Conservation (phyloP, 2,329 filamentous ascomycete species). For the Phaeosphaeriaceae sp. region DNA sequence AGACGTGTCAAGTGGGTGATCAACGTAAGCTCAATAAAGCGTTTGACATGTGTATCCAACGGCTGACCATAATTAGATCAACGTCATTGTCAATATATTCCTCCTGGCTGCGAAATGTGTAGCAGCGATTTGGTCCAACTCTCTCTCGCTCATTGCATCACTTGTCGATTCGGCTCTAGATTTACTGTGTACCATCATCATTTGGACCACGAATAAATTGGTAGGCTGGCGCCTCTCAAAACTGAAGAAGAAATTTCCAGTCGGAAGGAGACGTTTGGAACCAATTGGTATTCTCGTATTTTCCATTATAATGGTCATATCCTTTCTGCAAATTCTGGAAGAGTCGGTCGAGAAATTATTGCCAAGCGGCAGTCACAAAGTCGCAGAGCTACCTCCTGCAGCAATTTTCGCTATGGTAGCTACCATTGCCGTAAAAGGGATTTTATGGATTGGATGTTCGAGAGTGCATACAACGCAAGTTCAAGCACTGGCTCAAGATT, state of each 20-base stretch:
- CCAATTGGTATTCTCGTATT: conserved; percentile 69
- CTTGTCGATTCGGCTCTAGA: conserved; percentile 68
- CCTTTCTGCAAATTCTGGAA: conserved; percentile 66
- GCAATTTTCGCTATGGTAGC: conserved; percentile 64
- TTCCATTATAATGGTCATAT: conserved; percentile 67
- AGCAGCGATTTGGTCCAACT: conserved; percentile 62
- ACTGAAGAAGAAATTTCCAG: conserved; percentile 63
- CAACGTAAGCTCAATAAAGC: conserved; percentile 52
- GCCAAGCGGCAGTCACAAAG: conserved; percentile 56
- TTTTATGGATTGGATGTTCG: conserved; percentile 65
- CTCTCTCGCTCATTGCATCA: conserved; percentile 66
- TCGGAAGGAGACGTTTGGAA: conserved; percentile 59
- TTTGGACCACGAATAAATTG: conserved; percentile 65
- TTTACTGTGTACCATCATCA: conserved; percentile 65
- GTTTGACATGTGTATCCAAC: not conserved
- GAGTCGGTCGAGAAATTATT: conserved; percentile 66
- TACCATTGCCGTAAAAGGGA: conserved; percentile 65
- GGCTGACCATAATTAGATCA: conserved; percentile 51
- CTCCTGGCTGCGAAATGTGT: conserved; percentile 63
- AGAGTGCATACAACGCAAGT: conserved; percentile 69
- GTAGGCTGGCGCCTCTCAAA: conserved; percentile 63
- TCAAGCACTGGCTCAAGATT: conserved; percentile 68
- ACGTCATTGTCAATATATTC: conserved; percentile 65
- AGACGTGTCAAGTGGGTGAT: conserved; percentile 63
- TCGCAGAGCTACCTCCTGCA: conserved; percentile 58